These are phyloP conservation scores for Zoysia pacifica DNA, from an alignment of 176 grass and related monocot genomes.

Conservation along the genomic window DNA sequence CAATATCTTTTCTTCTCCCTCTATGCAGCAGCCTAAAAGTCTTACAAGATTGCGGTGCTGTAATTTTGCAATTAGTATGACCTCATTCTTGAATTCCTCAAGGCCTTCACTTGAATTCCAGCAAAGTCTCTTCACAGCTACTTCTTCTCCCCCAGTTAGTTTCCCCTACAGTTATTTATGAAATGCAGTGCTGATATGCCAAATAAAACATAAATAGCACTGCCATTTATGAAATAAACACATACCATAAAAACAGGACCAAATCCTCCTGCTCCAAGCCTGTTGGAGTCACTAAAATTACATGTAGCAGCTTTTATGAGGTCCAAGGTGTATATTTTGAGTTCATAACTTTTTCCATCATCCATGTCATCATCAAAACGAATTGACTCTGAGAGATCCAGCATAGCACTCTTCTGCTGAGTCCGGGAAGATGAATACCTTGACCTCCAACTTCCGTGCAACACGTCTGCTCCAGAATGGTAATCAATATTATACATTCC, in stretches of 20 bases:
- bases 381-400: constrained; percentile 54
- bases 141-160: constrained; percentile 54
- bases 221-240: neutral
- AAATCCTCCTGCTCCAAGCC: constrained; percentile 70
- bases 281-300: constrained; percentile 57
- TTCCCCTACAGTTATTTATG: constrained; percentile 51
- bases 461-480: constrained; percentile 37
- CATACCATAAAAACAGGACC: constrained; percentile 62
- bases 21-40: constrained; percentile 72
- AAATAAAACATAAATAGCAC: constrained; percentile 23
- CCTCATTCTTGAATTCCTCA: constrained; percentile 84
- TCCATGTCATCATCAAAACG: constrained; percentile 45
- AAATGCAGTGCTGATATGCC: neutral
- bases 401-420: constrained; percentile 44
- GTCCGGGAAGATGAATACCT: constrained; percentile 37
- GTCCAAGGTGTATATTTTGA: constrained; percentile 57
- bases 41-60: constrained; percentile 81
- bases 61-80: constrained; percentile 72
- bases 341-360: constrained; percentile 57
- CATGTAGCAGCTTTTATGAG: constrained; percentile 53
- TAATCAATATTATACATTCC: constrained; percentile 7
- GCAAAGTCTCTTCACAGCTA: constrained; percentile 78
- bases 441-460: constrained; percentile 60
- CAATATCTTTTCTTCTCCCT: constrained; percentile 79
- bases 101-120: constrained; percentile 67